Evolutionary conservation across 768 basidiomycete genomes (phyloP).

Genomic region (Mycena rosella): DNA sequence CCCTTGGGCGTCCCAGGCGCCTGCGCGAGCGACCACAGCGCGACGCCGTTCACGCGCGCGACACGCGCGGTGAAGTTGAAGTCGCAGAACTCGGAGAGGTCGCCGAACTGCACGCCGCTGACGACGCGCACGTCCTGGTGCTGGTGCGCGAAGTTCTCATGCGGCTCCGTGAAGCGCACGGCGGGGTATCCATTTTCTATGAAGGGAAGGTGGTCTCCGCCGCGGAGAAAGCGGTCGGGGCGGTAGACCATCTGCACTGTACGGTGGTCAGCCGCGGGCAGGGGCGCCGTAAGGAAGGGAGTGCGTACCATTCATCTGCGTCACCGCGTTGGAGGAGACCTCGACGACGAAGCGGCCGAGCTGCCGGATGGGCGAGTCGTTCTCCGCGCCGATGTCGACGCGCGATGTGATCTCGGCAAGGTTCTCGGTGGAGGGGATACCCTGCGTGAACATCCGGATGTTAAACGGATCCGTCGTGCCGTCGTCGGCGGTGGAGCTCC

Average conservation of each 20-base stretch:
- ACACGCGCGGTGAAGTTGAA: conserved; percentile 65
- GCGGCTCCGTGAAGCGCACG: conserved; percentile 68
- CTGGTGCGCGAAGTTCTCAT: conserved; percentile 70
- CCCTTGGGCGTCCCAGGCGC: conserved; percentile 67
- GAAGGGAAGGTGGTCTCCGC: conserved; percentile 69
- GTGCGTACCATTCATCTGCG: conserved; percentile 64
- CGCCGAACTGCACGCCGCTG: conserved; percentile 67
- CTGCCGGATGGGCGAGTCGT: conserved; percentile 65
- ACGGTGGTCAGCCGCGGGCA: neutral
- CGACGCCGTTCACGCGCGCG: conserved; percentile 64
- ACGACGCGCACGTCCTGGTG: conserved; percentile 67
- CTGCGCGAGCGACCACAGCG: conserved; percentile 67
- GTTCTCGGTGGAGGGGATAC: conserved; percentile 61
- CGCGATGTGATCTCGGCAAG: conserved; percentile 49
- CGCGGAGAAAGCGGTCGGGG: conserved; percentile 66
- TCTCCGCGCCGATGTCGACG: conserved; percentile 63
- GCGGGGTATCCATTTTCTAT: conserved; percentile 63
- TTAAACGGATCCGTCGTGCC: conserved; percentile 59
- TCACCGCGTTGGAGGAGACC: conserved; percentile 61
- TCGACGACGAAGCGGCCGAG: conserved; percentile 66
- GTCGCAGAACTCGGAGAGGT: conserved; percentile 66
- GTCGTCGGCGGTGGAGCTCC: conserved; percentile 63
- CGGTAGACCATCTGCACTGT: conserved; percentile 65
- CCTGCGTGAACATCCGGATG: conserved; percentile 65
- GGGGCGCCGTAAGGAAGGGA: neutral